Conservation (phyloP, 1,284 basidiomycete genomes). For the Cryptococcus amylolentus region DNA sequence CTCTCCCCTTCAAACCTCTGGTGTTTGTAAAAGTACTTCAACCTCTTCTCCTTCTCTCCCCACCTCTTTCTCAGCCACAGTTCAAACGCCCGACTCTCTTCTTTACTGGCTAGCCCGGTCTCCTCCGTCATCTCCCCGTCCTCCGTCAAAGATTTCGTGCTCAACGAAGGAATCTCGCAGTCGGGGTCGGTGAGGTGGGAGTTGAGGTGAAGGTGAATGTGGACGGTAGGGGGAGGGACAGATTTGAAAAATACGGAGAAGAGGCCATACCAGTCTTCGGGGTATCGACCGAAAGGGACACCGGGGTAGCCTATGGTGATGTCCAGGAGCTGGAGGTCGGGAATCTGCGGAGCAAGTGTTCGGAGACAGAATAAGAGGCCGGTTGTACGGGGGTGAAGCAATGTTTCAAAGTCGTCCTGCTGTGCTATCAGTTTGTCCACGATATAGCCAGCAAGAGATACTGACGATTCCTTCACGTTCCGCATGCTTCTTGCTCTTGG, state of each 20-base stretch:
- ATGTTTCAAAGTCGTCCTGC: constrained; percentile 72
- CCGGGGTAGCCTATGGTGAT: constrained; percentile 88
- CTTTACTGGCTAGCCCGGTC: constrained; percentile 54
- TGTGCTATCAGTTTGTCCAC: background rate
- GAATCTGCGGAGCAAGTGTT: constrained; percentile 71
- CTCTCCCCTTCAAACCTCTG: constrained; percentile 22
- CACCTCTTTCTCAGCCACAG: constrained; percentile 77
- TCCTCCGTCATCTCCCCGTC: constrained; percentile 14
- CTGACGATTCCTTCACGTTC: constrained; percentile 50
- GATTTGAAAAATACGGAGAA: constrained; percentile 81
- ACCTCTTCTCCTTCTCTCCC: constrained; percentile 74
- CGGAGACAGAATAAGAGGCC: constrained; percentile 82
- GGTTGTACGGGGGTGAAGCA: constrained; percentile 83
- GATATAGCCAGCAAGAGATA: background rate
- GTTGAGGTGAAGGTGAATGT: constrained; percentile 79
- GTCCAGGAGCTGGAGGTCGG: constrained; percentile 76
- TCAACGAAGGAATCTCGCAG: constrained; percentile 29
- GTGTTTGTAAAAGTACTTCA: constrained; percentile 59
- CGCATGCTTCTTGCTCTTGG: constrained; percentile 70
- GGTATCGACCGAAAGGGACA: constrained; percentile 51
- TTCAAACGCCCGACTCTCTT: constrained; percentile 72
- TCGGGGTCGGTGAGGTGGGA: constrained; percentile 52
- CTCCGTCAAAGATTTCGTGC: background rate
- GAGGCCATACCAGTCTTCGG: constrained; percentile 59
- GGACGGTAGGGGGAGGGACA: constrained; percentile 76